These are phyloP conservation scores for Graphiopsis chlorocephala DNA, from an alignment of 2,329 filamentous ascomycete species.

Conservation along the genomic window DNA sequence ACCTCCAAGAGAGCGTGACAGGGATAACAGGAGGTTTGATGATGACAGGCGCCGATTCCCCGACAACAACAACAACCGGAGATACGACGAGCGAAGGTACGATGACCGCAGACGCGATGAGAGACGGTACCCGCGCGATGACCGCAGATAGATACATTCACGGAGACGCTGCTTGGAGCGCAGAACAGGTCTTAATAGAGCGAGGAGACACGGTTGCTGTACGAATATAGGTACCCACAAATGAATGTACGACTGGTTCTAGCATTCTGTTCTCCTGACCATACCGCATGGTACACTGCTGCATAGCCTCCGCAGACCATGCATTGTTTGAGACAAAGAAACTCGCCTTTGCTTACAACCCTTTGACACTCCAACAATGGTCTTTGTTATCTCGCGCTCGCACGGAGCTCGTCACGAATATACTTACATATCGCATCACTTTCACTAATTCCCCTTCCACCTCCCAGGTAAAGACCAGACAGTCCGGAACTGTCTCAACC, in stretches of 20 bases:
- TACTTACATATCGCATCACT: background rate
- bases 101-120: slow-evolving; percentile 19
- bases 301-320: background rate
- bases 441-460: background rate
- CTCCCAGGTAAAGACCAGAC: background rate
- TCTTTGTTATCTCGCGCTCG: background rate
- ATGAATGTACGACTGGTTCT: background rate
- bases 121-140: slow-evolving; percentile 8
- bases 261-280: background rate
- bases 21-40: slow-evolving; percentile 28
- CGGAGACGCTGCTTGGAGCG: background rate
- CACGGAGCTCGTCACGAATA: background rate
- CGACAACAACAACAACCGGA: slow-evolving; percentile 23
- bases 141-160: background rate
- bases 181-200: background rate
- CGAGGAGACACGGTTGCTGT: background rate
- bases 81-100: slow-evolving; percentile 21
- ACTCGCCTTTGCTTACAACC: background rate
- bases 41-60: slow-evolving; percentile 29
- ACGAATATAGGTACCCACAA: slow-evolving; percentile 7
- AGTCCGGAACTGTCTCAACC: background rate
- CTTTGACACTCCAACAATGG: background rate
- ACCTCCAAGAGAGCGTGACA: slow-evolving; percentile 16
- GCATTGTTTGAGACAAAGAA: background rate
- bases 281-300: background rate